Evolutionary conservation across 345 rosid genomes (phyloP), one percentile per base, ranked within the genome.

Genomic region (Eucalyptus guilfoylei): DNA sequence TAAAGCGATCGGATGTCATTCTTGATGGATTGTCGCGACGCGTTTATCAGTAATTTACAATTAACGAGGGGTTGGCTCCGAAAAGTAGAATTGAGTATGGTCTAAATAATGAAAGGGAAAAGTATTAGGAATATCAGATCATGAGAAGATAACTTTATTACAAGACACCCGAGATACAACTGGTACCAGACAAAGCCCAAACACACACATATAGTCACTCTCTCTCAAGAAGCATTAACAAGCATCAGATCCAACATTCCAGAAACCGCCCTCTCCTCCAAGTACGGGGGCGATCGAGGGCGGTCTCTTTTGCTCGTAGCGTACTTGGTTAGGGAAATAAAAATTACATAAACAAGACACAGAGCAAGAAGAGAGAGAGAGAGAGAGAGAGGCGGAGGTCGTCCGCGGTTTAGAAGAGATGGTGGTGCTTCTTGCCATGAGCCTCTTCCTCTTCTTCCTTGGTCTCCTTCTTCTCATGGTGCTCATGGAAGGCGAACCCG

Each of bases 401-500:
- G 40, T 72, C 80, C 26, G 19, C 54, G 1, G 88, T 1, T 91
- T 89, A 92, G 89, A 91, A 92, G 86, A 91, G 87, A 90, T 92
- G 94, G 88, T 93, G 96, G 72, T 93, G 92, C 92, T 92, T 93
- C 93, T 94, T 93, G 69, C 94, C 96, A 80, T 91, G 90, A 87
- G 91, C 92, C 87, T 90, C 92, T 86, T 95, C 88, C 0, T 93
- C 94, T 49, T 91, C 91, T 47, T 92, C 32, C 92, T 92, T 91
- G 86, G 92, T 26, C 76, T 93, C 94, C 50, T 94, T 93, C 94
- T 92, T 95, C 93, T 94, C 95, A 40, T 94, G 95, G 88, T 92
- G 94, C 93, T 95, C 95, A 80, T 94, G 97, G 90, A 93, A 90
- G 13, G 93, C 95, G 64, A 67, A 92, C 28, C 95, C 97, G 4